Base-by-base conservation (phyloP, 352 stramenopile species). In the Pythium scleroteichum region DNA sequence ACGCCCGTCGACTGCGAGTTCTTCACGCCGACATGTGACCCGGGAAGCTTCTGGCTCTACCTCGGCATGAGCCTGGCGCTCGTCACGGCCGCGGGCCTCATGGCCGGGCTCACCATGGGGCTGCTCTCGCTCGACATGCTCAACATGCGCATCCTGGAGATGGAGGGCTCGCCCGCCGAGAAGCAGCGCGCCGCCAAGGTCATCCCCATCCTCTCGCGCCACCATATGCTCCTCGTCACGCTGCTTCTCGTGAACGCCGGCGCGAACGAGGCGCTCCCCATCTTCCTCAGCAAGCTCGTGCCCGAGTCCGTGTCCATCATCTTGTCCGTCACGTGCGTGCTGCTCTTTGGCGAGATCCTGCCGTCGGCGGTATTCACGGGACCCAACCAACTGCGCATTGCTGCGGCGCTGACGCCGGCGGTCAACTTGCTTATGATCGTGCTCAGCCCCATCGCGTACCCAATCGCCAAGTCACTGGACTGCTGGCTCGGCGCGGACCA, bases 341-440 rank as follows among this genome's bases (percentile, higher is more conserved):
- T 99, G 17, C 63, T 99, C 26, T 98, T 98, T 71, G 96, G 96
- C 7, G 97, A 99, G 66, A 98, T 99, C 60, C 78, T 99, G n/a
- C 96, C 96, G 12, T 96, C 82, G 1, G 95, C 95, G 0, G 70
- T 99, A 7, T 99, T 99, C 62, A 99, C 95, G 3, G 95, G 95
- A 0, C 94, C 92, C 7, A 84, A 97, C 64, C 95, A 99, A 72
- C 76, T 99, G 4, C 59, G 71, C 10, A 93, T 98, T 20, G 94
- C 92, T 0, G 71, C 86, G 16, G 63, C 59, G 26, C 72, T 98
- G 39, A 76, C 84, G 16, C 92, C 90, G 0, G 45, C 97, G 9
- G 89, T 98, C 0, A 83, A 85, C n/a, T 33, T 87, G 44, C 66
- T 98, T 35, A 96, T 99, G 76, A 23, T 84, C 6, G 3, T 99